Base-by-base conservation (phyloP, 768 basidiomycete genomes). In the Tricholoma matsutake region DNA sequence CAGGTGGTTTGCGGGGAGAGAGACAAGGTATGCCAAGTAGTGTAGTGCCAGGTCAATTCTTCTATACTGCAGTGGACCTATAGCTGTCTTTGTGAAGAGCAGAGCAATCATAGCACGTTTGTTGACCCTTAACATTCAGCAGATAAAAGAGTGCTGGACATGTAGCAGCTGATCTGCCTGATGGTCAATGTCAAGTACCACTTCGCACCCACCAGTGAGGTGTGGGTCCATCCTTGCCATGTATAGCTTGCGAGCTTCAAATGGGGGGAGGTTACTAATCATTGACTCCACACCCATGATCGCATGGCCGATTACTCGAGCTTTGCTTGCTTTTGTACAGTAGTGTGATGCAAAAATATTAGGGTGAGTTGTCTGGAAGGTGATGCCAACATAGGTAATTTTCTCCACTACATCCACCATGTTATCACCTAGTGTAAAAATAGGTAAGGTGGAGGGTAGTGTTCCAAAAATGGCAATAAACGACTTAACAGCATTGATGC, bases 81-180 rank as follows among this genome's bases (percentile, higher is more conserved):
- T 39, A 7, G 68, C 68, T 6, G 72, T 73, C 58, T 72, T 68
- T 4, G 69, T 63, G 59, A 65, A 67, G 11, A 73, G 65, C 2
- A 62, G 45, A 1, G 63, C 65, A 13, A 66, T 32, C 3, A 47
- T 55, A 6, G 68, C 65, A 5, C 57, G 57, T 8, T n/a, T 3
- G n/a, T 63, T 59, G 9, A 52, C 25, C 20, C 16, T 25, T n/a
- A 52, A 52, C 22, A 52, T 9, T 11, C 13, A 20, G 10, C 7
- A 20, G 49, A 52, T 9, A 18, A 52, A 52, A 52, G 49, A 25
- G 18, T 25, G 25, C 29, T 52, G 49, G 1, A 31, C 49, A 25
- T 52, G 9, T 22, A 25, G 10, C 49, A 52, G 29, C 29, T 25
- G 25, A 31, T 25, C 9, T 22, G 20, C 49, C 22, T 10, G 11